Evolutionary conservation across 441 rosid species (phyloP).

Genomic region (Rhodomyrtus psidioides): DNA sequence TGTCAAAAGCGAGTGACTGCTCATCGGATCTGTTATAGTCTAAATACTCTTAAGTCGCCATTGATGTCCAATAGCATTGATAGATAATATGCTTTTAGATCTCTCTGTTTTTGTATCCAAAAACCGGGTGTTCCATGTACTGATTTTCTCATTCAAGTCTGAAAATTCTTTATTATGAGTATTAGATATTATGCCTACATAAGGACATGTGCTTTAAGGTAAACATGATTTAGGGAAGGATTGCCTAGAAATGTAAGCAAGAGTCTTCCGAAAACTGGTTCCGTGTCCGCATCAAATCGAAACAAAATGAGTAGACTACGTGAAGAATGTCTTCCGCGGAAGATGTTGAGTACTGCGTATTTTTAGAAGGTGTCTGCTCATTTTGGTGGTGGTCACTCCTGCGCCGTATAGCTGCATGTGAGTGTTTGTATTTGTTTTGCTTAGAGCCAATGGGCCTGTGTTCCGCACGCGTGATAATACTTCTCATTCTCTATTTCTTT

Average conservation of each 20-base stretch:
- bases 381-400: not conserved
- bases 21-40: too few relatives aligned
- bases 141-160: not conserved
- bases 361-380: not conserved
- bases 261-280: not conserved
- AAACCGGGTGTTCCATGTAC: not conserved
- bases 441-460: too few relatives aligned
- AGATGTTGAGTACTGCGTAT: not conserved
- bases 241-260: not conserved
- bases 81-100: not conserved
- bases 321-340: not conserved
- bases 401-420: not conserved
- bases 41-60: too few relatives aligned
- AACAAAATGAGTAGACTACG: not conserved
- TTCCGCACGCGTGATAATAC: too few relatives aligned
- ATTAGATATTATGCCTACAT: not conserved
- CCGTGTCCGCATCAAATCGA: not conserved
- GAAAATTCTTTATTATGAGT: not conserved
- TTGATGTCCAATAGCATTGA: too few relatives aligned
- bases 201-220: not conserved
- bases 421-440: not conserved
- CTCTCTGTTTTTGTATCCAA: not conserved
- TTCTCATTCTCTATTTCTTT: too few relatives aligned
- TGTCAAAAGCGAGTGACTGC: too few relatives aligned
- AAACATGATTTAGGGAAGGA: not conserved